Percentiles rank a stretch among this genome's conserved stretches.
phyloP scores from a whole-genome alignment of 2,329 filamentous ascomycete genomes.

The Anthostomella pinea region DNA sequence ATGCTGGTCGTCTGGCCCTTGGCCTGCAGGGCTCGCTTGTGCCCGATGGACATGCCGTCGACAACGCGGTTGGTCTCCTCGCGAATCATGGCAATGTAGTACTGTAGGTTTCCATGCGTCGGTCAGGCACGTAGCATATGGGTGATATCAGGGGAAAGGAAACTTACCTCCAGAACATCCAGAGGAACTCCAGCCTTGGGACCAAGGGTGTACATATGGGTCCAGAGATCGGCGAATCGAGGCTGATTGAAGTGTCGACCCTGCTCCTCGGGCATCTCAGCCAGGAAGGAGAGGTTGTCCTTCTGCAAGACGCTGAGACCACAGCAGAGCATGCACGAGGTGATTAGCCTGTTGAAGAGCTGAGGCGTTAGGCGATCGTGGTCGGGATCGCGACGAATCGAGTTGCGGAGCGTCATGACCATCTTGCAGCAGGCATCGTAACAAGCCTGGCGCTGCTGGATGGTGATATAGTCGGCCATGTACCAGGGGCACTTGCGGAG shows the following conservation, averaged over 20 bases:
- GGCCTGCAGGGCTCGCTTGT: conserved; percentile 39
- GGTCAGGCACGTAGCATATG: conserved; percentile 2
- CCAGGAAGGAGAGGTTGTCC: conserved; percentile 52
- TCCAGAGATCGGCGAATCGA: conserved; percentile 46
- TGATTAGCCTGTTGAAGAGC: conserved; percentile 52
- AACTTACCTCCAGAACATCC: conserved; percentile 55
- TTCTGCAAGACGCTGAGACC: too few species aligned
- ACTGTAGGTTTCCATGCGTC: conserved; percentile 38
- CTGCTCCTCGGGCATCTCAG: conserved; percentile 35
- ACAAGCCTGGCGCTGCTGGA: conserved; percentile 53
- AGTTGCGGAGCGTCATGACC: conserved; percentile 42
- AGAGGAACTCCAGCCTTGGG: conserved; percentile 46
- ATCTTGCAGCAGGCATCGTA: conserved; percentile 51
- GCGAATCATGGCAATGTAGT: conserved; percentile 55
- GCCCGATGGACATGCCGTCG: conserved; percentile 37
- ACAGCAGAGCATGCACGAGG: conserved; percentile 53
- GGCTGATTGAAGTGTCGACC: conserved; percentile 45
- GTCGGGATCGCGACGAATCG: conserved; percentile 39
- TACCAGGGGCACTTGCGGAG: conserved; percentile 63
- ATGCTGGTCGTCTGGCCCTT: conserved; percentile 37
- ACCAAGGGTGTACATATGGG: conserved; percentile 49
- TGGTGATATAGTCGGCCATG: conserved; percentile 53
- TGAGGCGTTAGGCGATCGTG: conserved; percentile 47
- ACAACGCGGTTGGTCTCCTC: conserved; percentile 47
- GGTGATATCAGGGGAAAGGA: not conserved